phyloP scores from a whole-genome alignment of 179 eudicot species.

The Nepenthes alata region DNA sequence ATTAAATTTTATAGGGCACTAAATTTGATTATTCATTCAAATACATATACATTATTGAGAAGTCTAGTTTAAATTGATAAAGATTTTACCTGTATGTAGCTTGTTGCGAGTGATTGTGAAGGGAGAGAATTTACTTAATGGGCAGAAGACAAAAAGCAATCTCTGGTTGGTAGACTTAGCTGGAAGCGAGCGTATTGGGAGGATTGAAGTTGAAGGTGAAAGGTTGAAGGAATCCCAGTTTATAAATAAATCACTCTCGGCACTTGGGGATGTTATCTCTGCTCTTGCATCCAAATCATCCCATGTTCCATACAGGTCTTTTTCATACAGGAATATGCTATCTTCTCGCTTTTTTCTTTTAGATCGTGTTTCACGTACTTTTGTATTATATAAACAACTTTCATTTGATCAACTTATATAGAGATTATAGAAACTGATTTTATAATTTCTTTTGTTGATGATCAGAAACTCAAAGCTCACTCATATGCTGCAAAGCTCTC shows the following conservation, averaged over 20 bases:
- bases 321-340: background rate
- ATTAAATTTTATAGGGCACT: no score
- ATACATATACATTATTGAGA: background rate
- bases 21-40: background rate
- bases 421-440: background rate
- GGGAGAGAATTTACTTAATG: slow-evolving; percentile 57
- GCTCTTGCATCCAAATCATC: slow-evolving; percentile 87
- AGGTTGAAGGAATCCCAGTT: slow-evolving; percentile 94
- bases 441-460: slow-evolving; percentile 4
- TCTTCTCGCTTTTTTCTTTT: background rate
- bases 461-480: slow-evolving; percentile 89
- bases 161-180: slow-evolving; percentile 98
- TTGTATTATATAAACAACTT: background rate
- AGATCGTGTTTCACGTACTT: background rate
- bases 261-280: slow-evolving; percentile 91
- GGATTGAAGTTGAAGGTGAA: slow-evolving; percentile 92
- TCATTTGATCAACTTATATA: background rate
- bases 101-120: slow-evolving; percentile 74
- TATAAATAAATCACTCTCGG: slow-evolving; percentile 83
- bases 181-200: slow-evolving; percentile 89
- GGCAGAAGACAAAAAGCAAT: slow-evolving; percentile 73
- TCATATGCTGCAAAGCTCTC: slow-evolving; percentile 84
- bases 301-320: slow-evolving; percentile 82
- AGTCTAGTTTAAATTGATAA: background rate
- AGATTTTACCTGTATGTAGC: slow-evolving; percentile 21